These are phyloP conservation scores for Purshia tridentata DNA, from an alignment of 306 rosid species.

Conservation along the genomic window DNA sequence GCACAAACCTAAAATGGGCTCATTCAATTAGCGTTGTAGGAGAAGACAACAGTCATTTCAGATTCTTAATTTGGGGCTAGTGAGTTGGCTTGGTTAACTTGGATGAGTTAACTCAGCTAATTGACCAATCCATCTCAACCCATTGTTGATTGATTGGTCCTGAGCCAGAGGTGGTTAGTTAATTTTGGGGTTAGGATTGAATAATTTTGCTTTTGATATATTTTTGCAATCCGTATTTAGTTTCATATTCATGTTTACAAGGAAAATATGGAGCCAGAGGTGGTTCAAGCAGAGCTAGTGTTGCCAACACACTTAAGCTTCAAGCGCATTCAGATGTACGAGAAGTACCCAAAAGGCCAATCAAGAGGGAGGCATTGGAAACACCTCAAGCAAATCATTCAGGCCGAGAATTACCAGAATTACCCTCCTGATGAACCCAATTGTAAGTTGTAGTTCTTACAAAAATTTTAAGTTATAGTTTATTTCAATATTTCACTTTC, in stretches of 20 bases:
- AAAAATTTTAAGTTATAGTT: too few relatives aligned
- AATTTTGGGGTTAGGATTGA: not conserved
- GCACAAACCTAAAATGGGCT: too few relatives aligned
- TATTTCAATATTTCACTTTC: not conserved
- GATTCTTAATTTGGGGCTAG: not conserved
- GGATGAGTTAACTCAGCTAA: not conserved
- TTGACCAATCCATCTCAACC: not conserved
- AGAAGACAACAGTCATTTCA: not conserved
- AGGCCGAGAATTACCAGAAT: constrained; percentile 76
- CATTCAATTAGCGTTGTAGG: not conserved
- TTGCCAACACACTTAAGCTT: constrained; percentile 77
- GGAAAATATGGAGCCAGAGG: constrained; percentile 62
- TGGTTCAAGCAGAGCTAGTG: constrained; percentile 74
- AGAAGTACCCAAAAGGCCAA: constrained; percentile 91
- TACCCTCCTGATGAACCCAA: constrained; percentile 75
- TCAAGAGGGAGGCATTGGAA: constrained; percentile 92
- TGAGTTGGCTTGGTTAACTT: not conserved
- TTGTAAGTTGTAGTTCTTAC: constrained; percentile 38
- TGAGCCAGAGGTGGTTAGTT: not conserved
- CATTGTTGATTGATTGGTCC: not conserved
- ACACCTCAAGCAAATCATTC: constrained; percentile 95
- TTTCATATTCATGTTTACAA: not conserved
- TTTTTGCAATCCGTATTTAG: not conserved
- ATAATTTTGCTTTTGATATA: not conserved
- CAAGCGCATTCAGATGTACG: constrained; percentile 80